These are phyloP conservation scores for Clavispora phyllophila DNA, from an alignment of 805 yeast species.

Conservation along the genomic window DNA sequence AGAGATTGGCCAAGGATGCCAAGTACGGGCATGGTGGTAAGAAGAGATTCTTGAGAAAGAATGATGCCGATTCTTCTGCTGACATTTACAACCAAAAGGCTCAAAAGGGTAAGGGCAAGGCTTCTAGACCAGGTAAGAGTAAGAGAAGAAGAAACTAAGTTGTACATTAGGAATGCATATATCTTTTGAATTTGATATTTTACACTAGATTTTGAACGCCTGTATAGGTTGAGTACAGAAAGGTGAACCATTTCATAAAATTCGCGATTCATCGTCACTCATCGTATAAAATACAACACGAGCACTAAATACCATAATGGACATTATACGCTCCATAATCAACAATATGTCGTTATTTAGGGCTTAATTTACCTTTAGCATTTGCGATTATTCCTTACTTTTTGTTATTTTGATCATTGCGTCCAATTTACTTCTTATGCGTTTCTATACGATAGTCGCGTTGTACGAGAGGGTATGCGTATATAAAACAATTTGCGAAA, in stretches of 20 bases:
- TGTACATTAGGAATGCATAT: conserved; percentile 2
- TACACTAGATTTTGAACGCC: background rate
- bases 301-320: background rate
- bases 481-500: background rate
- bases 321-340: background rate
- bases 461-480: background rate
- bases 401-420: no score
- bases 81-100: conserved; percentile 40
- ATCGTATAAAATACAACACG: background rate
- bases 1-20: conserved; percentile 65
- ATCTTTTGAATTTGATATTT: background rate
- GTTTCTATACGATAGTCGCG: no score
- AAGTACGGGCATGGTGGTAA: conserved; percentile 77
- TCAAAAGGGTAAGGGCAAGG: conserved; percentile 22
- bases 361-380: background rate
- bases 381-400: background rate
- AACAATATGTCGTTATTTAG: background rate
- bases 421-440: background rate
- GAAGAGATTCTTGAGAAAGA: conserved; percentile 67
- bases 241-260: background rate
- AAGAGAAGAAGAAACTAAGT: conserved; percentile 22
- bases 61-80: conserved; percentile 66
- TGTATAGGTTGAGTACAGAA: background rate
- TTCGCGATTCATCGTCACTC: background rate
- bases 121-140: conserved; percentile 39